Conservation (phyloP, 257 asterid species). For the Linaria vulgaris region DNA sequence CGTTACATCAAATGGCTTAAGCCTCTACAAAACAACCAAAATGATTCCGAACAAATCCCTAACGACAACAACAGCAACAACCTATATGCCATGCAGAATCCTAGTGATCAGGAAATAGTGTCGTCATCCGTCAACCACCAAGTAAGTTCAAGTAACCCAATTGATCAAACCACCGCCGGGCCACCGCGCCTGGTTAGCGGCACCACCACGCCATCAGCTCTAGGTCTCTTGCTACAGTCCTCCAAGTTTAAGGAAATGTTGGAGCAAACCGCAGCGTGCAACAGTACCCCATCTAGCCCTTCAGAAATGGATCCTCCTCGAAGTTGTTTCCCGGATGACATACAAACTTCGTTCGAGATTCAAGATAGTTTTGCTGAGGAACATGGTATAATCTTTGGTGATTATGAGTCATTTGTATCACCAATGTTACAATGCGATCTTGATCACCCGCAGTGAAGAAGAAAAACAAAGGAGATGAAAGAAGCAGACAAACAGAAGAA, state of each 20-base stretch:
- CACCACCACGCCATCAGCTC: constrained; percentile 57
- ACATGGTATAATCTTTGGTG: constrained; percentile 67
- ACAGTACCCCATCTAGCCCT: constrained; percentile 36
- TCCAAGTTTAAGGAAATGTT: constrained; percentile 81
- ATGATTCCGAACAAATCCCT: background rate
- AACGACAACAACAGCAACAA: constrained; percentile 21
- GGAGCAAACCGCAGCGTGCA: constrained; percentile 43
- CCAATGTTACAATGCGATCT: constrained; percentile 68
- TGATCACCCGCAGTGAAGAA: constrained; percentile 28
- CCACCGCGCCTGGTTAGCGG: constrained; percentile 27
- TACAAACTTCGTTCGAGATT: constrained; percentile 85
- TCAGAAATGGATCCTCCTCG: constrained; percentile 50
- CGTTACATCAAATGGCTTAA: constrained; percentile 83
- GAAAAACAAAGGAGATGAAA: background rate
- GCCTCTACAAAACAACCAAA: constrained; percentile 33
- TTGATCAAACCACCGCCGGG: background rate
- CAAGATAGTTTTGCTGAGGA: constrained; percentile 68
- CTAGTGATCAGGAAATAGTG: background rate
- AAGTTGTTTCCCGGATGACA: constrained; percentile 82
- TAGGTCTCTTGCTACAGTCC: constrained; percentile 72
- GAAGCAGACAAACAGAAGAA: no score
- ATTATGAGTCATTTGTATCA: constrained; percentile 47
- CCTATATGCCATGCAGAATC: background rate
- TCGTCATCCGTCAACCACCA: constrained; percentile 20
- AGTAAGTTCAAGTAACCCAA: constrained; percentile 4